phyloP scores from a whole-genome alignment of 2,329 filamentous ascomycete species.

The Fusarium robinianum region DNA sequence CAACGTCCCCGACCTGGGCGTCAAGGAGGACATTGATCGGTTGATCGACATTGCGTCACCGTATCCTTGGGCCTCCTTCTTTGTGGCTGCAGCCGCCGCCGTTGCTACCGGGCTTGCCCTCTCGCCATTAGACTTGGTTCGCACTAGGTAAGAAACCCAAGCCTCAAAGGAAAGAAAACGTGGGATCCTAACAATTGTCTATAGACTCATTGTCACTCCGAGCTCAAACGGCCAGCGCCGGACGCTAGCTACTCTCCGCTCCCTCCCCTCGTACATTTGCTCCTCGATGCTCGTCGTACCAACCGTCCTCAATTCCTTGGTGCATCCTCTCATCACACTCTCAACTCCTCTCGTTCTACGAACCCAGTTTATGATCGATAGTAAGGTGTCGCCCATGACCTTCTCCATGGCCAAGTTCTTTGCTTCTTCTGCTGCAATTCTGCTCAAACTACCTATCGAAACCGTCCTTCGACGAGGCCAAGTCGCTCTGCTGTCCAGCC shows the following conservation, averaged over 20 bases:
- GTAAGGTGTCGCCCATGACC: constrained; percentile 75
- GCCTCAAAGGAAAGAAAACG: neutral
- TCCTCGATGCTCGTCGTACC: constrained; percentile 73
- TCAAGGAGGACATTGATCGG: constrained; percentile 77
- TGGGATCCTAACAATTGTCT: constrained; percentile 36
- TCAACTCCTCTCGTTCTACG: constrained; percentile 85
- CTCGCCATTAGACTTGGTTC: constrained; percentile 85
- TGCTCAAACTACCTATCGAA: constrained; percentile 87
- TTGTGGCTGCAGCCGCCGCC: constrained; percentile 68
- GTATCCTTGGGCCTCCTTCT: constrained; percentile 79
- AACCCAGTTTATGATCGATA: constrained; percentile 82
- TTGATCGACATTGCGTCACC: constrained; percentile 74
- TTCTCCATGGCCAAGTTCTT: constrained; percentile 85
- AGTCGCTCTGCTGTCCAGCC: constrained; percentile 68
- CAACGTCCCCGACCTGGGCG: constrained; percentile 82
- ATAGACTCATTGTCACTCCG: constrained; percentile 83
- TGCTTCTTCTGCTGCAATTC: constrained; percentile 77
- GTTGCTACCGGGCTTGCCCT: constrained; percentile 79
- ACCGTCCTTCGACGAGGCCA: constrained; percentile 90
- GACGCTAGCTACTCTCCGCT: constrained; percentile 75
- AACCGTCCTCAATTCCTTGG: constrained; percentile 82
- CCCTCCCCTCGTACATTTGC: constrained; percentile 77
- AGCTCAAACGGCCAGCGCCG: constrained; percentile 75
- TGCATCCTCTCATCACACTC: constrained; percentile 81
- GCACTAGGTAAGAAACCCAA: constrained; percentile 62